These are phyloP conservation scores for Phytophthora cactorum DNA, from an alignment of 352 stramenopile genomes.

Conservation along the genomic window DNA sequence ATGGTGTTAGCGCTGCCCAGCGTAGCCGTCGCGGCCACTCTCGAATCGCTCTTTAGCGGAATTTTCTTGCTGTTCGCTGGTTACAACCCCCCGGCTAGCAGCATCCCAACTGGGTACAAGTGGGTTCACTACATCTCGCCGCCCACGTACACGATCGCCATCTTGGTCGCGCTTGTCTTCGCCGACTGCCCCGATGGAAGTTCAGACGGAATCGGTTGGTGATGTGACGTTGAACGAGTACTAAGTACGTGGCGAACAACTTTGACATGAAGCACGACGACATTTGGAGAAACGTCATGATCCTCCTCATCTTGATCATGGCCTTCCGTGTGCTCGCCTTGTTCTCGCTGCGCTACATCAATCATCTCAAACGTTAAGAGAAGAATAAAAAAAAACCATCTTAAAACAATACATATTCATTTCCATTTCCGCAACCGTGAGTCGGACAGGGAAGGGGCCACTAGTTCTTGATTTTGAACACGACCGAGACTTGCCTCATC, in stretches of 20 bases:
- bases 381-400: background rate
- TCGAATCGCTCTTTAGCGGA: constrained; percentile 49
- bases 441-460: no score
- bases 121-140: constrained; percentile 66
- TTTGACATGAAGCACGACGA: constrained; percentile 65
- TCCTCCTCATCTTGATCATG: constrained; percentile 54
- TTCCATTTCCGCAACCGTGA: no score
- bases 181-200: constrained; percentile 33
- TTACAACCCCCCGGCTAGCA: constrained; percentile 57
- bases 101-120: constrained; percentile 57
- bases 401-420: no score
- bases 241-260: constrained; percentile 46
- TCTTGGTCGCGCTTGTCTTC: constrained; percentile 48
- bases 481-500: no score
- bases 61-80: constrained; percentile 66
- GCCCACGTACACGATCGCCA: constrained; percentile 53
- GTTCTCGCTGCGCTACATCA: constrained; percentile 48
- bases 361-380: constrained; percentile 18
- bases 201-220: constrained; percentile 10
- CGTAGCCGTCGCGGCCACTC: constrained; percentile 39
- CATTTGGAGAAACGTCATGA: constrained; percentile 46
- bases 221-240: constrained; percentile 44
- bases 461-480: no score
- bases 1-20: constrained; percentile 53
- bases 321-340: constrained; percentile 49